phyloP scores from a whole-genome alignment of 2,329 filamentous ascomycete species.

The Cyanodermella asteris region DNA sequence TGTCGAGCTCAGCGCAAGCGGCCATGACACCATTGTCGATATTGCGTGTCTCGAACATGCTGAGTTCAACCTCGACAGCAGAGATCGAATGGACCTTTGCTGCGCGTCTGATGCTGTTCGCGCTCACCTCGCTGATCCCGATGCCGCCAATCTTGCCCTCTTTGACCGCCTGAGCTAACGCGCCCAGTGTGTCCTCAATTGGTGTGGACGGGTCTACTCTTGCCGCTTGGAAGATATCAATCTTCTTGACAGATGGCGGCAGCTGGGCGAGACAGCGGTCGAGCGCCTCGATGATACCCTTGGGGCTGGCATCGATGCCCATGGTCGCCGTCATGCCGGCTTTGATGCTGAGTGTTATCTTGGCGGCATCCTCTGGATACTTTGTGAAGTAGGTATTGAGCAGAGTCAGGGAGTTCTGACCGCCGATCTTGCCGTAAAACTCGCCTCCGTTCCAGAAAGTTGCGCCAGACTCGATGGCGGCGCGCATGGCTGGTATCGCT shows the following conservation, averaged over 20 bases:
- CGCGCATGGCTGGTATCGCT: constrained; percentile 27
- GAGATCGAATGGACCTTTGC: constrained; percentile 7
- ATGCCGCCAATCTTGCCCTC: constrained; percentile 9
- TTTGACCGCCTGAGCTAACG: constrained; percentile 7
- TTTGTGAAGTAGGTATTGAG: constrained; percentile 39
- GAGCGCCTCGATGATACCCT: constrained; percentile 33
- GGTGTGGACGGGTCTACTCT: constrained; percentile 29
- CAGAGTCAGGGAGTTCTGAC: constrained; percentile 36
- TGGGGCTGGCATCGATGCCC: constrained; percentile 28
- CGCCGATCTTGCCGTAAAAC: constrained; percentile 38
- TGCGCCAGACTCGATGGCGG: constrained; percentile 25
- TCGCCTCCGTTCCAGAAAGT: constrained; percentile 42
- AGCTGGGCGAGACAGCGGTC: constrained; percentile 33
- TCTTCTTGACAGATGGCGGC: constrained; percentile 25
- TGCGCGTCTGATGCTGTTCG: constrained; percentile 8
- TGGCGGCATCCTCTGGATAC: constrained; percentile 40
- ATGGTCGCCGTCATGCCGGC: constrained; percentile 13
- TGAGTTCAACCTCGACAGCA: constrained; percentile 9
- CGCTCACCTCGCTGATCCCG: constrained; percentile 7
- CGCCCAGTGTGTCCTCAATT: constrained; percentile 4
- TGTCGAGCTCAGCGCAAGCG: constrained; percentile 38
- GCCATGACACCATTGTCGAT: constrained; percentile 20
- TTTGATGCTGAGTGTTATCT: constrained; percentile 41
- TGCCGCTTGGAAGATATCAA: constrained; percentile 39
- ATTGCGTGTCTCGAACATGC: constrained; percentile 7